phyloP scores from a whole-genome alignment of 1,284 basidiomycete genomes.

The Irpex rosettiformis region DNA sequence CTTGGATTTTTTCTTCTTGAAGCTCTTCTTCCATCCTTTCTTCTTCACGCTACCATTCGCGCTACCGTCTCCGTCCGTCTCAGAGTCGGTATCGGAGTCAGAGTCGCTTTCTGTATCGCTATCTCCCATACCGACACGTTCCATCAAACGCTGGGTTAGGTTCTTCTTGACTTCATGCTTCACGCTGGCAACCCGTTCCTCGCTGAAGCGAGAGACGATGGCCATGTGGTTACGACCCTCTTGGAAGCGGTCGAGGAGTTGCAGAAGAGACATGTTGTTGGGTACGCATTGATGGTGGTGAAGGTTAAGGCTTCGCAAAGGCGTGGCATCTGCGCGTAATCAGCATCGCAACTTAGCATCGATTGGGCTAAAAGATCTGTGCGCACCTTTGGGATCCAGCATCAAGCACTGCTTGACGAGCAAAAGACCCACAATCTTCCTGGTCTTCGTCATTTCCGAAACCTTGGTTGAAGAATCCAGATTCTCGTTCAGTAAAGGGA shows the following conservation, averaged over 20 bases:
- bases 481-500: slow-evolving; percentile 32
- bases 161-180: slow-evolving; percentile 66
- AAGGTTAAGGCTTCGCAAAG: slow-evolving; percentile 69
- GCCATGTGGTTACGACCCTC: slow-evolving; percentile 93
- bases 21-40: slow-evolving; percentile 16
- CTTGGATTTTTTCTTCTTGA: slow-evolving; percentile 11
- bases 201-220: slow-evolving; percentile 64
- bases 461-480: slow-evolving; percentile 9
- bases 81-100: slow-evolving; percentile 15
- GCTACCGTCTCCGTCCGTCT: slow-evolving; percentile 11
- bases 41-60: slow-evolving; percentile 15
- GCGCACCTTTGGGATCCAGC: slow-evolving; percentile 79
- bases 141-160: slow-evolving; percentile 62
- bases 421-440: slow-evolving; percentile 78
- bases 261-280: slow-evolving; percentile 81
- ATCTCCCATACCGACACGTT: slow-evolving; percentile 65
- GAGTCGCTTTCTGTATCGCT: slow-evolving; percentile 31
- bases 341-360: neutral
- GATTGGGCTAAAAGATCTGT: neutral
- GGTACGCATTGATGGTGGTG: slow-evolving; percentile 83
- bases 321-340: slow-evolving; percentile 57
- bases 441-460: slow-evolving; percentile 41
- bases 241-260: slow-evolving; percentile 87
- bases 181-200: slow-evolving; percentile 52
- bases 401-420: slow-evolving; percentile 83